Base-by-base conservation (phyloP, 306 rosid species). In the Pterocarpus santalinus region DNA sequence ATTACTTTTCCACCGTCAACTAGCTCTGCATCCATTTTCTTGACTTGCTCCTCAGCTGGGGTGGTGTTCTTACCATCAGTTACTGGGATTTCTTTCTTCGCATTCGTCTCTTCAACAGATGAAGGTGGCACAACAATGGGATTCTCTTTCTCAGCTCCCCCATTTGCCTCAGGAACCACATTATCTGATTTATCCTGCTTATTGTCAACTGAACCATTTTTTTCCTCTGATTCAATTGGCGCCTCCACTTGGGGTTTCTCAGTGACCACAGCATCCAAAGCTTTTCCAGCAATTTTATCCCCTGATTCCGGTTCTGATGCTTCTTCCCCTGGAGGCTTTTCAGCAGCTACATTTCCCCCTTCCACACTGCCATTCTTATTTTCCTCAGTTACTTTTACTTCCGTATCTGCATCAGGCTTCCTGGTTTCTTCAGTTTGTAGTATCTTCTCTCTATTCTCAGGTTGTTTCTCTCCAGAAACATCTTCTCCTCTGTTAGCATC, bases 1-100 rank as follows among this genome's bases (percentile, higher is more conserved):
- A 88, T 69, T 74, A 85, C 87, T 67, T 84, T 85, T n/a, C 89
- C 90, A 28, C 84, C 88, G 82, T 87, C 94, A 35, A 79, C 57
- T 13, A 80, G 63, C 70, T 76, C 79, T 14, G 65, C 84, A 32
- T 80, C 94, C 62, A 74, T 75, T 77, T 81, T 78, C 65, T 81
- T 61, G 60, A 80, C 56, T 69, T 83, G 79, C 69, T 87, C 88
- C 52, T 87, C 90, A 15, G 76, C 80, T 64, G 81, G 82, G 28
- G 28, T 22, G 78, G 60, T 66, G 41, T 60, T 69, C 53, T 36
- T 58, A 46, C 83, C 91, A 77, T 72, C 85, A 38, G 61, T 82
- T 81, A 75, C 75, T 52, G 77, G 55, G 41, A 75, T 66, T 68
- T 76, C 91, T 49, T 68, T 63, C 39, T 77, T 80, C 41, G 44